Evolutionary conservation across 257 asterid genomes (phyloP).

Genomic region (Solanum chmielewskii): DNA sequence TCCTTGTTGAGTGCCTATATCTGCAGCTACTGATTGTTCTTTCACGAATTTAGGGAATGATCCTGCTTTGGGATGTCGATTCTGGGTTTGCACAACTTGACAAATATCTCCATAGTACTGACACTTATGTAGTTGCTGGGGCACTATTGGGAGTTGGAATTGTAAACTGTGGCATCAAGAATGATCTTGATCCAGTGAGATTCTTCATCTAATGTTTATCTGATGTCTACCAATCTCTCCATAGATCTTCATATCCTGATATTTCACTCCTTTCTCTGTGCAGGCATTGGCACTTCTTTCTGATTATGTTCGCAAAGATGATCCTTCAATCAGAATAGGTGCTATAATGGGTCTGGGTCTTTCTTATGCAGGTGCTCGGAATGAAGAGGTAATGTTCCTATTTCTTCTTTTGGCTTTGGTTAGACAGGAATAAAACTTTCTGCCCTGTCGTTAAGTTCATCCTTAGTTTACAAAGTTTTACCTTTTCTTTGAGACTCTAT

Average conservation of each 20-base stretch:
- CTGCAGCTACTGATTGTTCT: constrained; percentile 1
- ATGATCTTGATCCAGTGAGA: constrained; percentile 92
- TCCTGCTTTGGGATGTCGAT: constrained; percentile 92
- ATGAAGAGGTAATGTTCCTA: constrained; percentile 38
- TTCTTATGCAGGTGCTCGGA: constrained; percentile 92
- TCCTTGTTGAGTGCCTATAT: background rate
- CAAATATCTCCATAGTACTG: constrained; percentile 78
- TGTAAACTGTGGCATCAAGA: constrained; percentile 65
- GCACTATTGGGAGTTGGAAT: constrained; percentile 89
- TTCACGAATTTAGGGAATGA: constrained; percentile 60
- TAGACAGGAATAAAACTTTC: background rate
- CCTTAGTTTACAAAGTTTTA: background rate
- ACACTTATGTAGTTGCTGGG: constrained; percentile 63
- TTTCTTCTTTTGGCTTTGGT: background rate
- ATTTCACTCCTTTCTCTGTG: background rate
- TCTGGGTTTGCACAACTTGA: constrained; percentile 93
- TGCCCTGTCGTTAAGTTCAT: background rate
- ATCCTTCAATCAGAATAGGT: constrained; percentile 69
- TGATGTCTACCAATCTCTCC: background rate
- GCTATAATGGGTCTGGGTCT: constrained; percentile 98
- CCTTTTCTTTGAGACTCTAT: background rate
- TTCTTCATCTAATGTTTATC: background rate
- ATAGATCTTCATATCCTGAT: background rate
- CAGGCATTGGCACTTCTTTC: constrained; percentile 49
- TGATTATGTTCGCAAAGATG: constrained; percentile 68